Percentiles rank a stretch among this genome's conserved stretches.
These are phyloP conservation scores for Globisporangium canariense DNA, from an alignment of 352 stramenopile species.

Conservation along the genomic window DNA sequence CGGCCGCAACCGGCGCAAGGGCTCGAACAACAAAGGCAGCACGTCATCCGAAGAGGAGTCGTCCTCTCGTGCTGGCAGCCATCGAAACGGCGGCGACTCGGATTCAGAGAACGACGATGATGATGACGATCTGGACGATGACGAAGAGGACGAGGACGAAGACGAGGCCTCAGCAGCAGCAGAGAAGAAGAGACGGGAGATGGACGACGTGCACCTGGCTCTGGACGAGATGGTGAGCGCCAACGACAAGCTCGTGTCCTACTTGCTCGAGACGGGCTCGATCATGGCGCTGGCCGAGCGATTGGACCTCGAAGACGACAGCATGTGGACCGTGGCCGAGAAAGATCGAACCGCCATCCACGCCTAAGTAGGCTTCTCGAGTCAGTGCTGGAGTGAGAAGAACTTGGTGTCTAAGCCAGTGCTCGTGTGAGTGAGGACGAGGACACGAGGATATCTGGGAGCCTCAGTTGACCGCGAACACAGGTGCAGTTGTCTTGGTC, in stretches of 20 bases:
- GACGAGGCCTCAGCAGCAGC: constrained; percentile 22
- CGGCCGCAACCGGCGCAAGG: constrained; percentile 18
- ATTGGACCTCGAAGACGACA: constrained; percentile 82
- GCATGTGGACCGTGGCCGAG: constrained; percentile 77
- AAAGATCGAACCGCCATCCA: constrained; percentile 85
- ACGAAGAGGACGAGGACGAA: constrained; percentile 36
- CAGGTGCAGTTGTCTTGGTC: too few species aligned
- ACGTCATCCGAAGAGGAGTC: constrained; percentile 56
- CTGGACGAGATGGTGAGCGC: constrained; percentile 83
- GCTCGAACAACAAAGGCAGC: constrained; percentile 38
- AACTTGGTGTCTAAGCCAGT: too few species aligned
- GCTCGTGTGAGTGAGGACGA: too few species aligned
- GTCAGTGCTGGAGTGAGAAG: too few species aligned
- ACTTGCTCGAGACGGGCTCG: constrained; percentile 79
- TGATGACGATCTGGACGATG: constrained; percentile 25
- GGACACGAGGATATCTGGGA: too few species aligned
- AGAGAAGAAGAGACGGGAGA: constrained; percentile 19
- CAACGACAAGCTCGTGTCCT: constrained; percentile 84
- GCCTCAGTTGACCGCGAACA: too few species aligned
- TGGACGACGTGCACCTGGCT: constrained; percentile 33
- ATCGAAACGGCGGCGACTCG: constrained; percentile 44
- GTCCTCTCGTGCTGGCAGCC: constrained; percentile 18
- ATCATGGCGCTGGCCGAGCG: constrained; percentile 84
- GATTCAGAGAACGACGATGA: constrained; percentile 61
- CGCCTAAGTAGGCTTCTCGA: constrained; percentile 25